Evolutionary conservation across 1,284 basidiomycete species (phyloP).

Genomic region (Schizophyllum amplum): DNA sequence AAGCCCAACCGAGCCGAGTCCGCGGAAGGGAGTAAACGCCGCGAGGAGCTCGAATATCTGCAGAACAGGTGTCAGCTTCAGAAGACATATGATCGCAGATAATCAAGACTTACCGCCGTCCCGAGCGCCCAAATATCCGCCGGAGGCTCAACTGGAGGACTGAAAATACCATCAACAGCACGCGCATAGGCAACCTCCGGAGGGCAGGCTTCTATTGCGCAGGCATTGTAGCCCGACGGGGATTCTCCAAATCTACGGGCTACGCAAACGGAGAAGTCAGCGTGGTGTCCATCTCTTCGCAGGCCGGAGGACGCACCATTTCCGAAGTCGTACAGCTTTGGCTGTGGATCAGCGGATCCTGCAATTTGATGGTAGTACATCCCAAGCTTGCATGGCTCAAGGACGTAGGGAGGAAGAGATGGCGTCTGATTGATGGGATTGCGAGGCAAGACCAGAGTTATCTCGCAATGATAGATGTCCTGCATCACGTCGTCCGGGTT

Average conservation of each 20-base stretch:
- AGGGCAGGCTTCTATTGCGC: constrained; percentile 7
- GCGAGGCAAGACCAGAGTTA: constrained; percentile 10
- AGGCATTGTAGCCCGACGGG: constrained; percentile 6
- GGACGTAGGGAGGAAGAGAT: constrained; percentile 1
- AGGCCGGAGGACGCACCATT: not conserved
- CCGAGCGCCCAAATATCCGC: constrained; percentile 12
- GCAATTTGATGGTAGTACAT: not conserved
- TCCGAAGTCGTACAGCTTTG: constrained; percentile 2
- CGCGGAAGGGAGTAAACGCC: constrained; percentile 6
- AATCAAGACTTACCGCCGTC: constrained; percentile 4
- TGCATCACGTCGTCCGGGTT: constrained; percentile 10
- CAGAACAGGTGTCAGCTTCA: too few relatives aligned
- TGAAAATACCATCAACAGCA: constrained; percentile 6
- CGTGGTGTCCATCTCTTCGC: not conserved
- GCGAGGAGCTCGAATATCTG: constrained; percentile 6
- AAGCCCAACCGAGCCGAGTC: constrained; percentile 1
- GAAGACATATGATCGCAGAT: not conserved
- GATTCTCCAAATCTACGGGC: constrained; percentile 4
- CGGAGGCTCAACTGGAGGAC: constrained; percentile 8
- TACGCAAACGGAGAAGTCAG: not conserved
- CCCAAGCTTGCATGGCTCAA: not conserved
- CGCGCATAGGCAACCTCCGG: constrained; percentile 9
- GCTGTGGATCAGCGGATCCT: not conserved
- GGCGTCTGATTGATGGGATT: not conserved
- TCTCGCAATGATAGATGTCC: constrained; percentile 7